A percentile compares a stretch with the other conserved stretches of the same genome.
Evolutionary conservation across 495 filamentous ascomycete genomes (phyloP).

Genomic region (Hypomontagnella submonticulosa): DNA sequence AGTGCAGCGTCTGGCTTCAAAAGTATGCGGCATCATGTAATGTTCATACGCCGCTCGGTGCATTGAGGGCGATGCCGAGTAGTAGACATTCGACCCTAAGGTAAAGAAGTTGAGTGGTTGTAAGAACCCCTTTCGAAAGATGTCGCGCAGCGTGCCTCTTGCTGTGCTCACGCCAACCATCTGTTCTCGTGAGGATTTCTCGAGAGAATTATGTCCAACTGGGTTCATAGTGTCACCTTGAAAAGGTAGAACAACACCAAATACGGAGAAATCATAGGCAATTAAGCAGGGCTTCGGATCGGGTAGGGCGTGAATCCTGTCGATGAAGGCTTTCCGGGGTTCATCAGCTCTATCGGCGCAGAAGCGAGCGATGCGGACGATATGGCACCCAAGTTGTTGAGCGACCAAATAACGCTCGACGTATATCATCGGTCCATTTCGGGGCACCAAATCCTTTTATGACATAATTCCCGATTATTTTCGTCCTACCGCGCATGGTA

Average conservation of each 20-base stretch:
- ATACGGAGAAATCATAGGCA: slow-evolving; percentile 76
- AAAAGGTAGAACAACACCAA: slow-evolving; percentile 73
- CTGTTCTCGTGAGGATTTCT: slow-evolving; percentile 57
- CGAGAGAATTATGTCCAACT: slow-evolving; percentile 74
- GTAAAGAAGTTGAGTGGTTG: slow-evolving; percentile 80
- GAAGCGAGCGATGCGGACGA: slow-evolving; percentile 74
- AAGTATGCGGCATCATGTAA: slow-evolving; percentile 78
- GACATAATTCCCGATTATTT: slow-evolving; percentile 76
- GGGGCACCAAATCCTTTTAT: slow-evolving; percentile 60
- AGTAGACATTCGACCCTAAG: slow-evolving; percentile 75
- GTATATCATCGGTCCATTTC: slow-evolving; percentile 72
- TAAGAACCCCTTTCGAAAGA: slow-evolving; percentile 66
- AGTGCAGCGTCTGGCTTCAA: slow-evolving; percentile 70
- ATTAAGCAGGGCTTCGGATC: slow-evolving; percentile 70
- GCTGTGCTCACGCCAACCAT: slow-evolving; percentile 55
- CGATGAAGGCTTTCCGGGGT: slow-evolving; percentile 65
- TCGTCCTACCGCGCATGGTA: slow-evolving; percentile 69
- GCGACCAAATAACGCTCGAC: slow-evolving; percentile 67
- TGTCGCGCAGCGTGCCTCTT: slow-evolving; percentile 63
- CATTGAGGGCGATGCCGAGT: slow-evolving; percentile 83
- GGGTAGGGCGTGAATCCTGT: slow-evolving; percentile 59
- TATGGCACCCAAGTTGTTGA: slow-evolving; percentile 72
- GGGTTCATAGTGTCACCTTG: slow-evolving; percentile 75
- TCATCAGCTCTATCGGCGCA: slow-evolving; percentile 70
- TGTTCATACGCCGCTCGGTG: slow-evolving; percentile 78